Percentiles rank a stretch among this genome's conserved stretches.
phyloP scores from a whole-genome alignment of 2,329 filamentous ascomycete genomes.

The Colletotrichum noveboracense region DNA sequence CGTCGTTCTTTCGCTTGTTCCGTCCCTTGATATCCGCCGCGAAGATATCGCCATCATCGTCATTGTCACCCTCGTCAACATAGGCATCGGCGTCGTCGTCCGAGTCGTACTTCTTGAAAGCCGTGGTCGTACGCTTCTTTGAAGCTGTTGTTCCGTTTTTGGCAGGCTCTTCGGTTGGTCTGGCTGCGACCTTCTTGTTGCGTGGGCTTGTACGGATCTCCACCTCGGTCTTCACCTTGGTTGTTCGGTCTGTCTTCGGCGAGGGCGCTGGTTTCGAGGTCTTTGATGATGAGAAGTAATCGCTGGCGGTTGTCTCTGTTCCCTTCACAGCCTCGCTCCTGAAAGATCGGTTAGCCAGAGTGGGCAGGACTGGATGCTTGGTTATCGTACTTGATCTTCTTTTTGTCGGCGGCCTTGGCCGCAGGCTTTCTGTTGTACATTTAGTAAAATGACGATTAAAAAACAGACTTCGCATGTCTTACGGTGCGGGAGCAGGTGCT shows the following conservation, averaged over 20 bases:
- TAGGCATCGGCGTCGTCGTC: slow-evolving; percentile 63
- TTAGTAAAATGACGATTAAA: not conserved
- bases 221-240: slow-evolving; percentile 42
- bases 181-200: slow-evolving; percentile 43
- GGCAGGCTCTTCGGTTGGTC: slow-evolving; percentile 26
- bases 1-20: slow-evolving; percentile 73
- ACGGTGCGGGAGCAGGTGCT: slow-evolving; percentile 35
- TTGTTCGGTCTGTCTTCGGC: slow-evolving; percentile 45
- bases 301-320: slow-evolving; percentile 58
- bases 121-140: slow-evolving; percentile 47
- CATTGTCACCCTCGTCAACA: slow-evolving; percentile 71
- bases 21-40: slow-evolving; percentile 72
- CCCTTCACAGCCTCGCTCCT: slow-evolving; percentile 51
- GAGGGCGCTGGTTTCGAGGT: slow-evolving; percentile 40
- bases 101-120: slow-evolving; percentile 43
- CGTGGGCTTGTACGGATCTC: slow-evolving; percentile 60
- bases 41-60: slow-evolving; percentile 85
- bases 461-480: not conserved
- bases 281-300: slow-evolving; percentile 60
- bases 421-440: not conserved
- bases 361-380: not conserved
- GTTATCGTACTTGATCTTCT: slow-evolving; percentile 58
- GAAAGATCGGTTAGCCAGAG: slow-evolving; percentile 9
- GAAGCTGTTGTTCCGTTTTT: slow-evolving; percentile 32
- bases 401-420: slow-evolving; percentile 50